Percentiles rank a stretch among this genome's conserved stretches.
These are phyloP conservation scores for Alternaria postmessia DNA, from an alignment of 2,329 filamentous ascomycete species.

Conservation along the genomic window DNA sequence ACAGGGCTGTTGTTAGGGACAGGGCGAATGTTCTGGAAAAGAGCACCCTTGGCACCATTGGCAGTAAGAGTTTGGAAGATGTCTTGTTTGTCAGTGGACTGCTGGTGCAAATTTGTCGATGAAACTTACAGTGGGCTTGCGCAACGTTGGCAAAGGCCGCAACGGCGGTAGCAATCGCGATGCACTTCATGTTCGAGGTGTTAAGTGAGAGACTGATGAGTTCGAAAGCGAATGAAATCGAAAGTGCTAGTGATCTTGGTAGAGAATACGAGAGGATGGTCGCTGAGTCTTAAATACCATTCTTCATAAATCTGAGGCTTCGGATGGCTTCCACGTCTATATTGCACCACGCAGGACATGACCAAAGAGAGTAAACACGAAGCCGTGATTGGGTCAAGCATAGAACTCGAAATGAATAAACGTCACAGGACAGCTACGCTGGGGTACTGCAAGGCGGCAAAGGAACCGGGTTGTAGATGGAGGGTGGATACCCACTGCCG, in stretches of 20 bases:
- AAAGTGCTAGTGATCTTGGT: constrained; percentile 10
- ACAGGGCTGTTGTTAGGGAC: constrained; percentile 52
- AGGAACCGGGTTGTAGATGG: constrained; percentile 30
- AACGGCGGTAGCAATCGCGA: constrained; percentile 42
- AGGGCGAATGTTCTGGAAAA: constrained; percentile 48
- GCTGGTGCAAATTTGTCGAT: neutral
- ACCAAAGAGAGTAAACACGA: constrained; percentile 22
- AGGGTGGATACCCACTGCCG: constrained; percentile 28
- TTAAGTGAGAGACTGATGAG: constrained; percentile 8
- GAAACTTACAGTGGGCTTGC: constrained; percentile 46
- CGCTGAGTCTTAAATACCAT: constrained; percentile 35
- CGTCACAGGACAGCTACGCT: constrained; percentile 26
- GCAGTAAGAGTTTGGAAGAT: constrained; percentile 51
- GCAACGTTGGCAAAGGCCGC: constrained; percentile 47
- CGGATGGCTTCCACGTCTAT: constrained; percentile 24
- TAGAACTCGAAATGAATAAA: constrained; percentile 38
- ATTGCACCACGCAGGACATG: constrained; percentile 29
- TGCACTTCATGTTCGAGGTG: constrained; percentile 42
- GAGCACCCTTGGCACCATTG: constrained; percentile 45
- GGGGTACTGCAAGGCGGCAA: constrained; percentile 26
- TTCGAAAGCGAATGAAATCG: constrained; percentile 12
- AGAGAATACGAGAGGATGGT: constrained; percentile 14
- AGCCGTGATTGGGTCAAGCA: constrained; percentile 33
- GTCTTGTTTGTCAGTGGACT: constrained; percentile 35
- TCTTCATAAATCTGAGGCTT: constrained; percentile 4